Evolutionary conservation across 805 yeast species (phyloP).

Genomic region (Ogataea salicorniae): DNA sequence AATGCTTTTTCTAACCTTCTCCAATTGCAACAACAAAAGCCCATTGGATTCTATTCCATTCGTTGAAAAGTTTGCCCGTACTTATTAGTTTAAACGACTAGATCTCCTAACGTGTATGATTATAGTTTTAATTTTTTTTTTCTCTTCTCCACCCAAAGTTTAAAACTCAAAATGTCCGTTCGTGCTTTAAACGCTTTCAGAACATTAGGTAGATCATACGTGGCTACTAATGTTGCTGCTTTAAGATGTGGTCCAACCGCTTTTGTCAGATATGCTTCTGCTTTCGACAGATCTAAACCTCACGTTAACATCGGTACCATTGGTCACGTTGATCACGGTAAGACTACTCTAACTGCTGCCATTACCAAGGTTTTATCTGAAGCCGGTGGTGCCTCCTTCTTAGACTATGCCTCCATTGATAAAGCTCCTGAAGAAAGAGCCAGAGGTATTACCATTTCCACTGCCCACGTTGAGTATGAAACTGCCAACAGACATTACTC

Average conservation of each 20-base stretch:
- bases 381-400: conserved; percentile 87
- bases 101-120: too few relatives aligned
- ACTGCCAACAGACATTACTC: conserved; percentile 94
- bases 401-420: conserved; percentile 91
- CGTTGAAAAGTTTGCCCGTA: neutral
- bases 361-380: conserved; percentile 90
- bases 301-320: conserved; percentile 97
- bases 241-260: conserved; percentile 17
- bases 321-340: conserved; percentile 99
- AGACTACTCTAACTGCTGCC: conserved; percentile 97
- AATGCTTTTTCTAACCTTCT: too few relatives aligned
- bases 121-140: too few relatives aligned
- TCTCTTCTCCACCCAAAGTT: neutral
- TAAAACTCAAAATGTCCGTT: conserved; percentile 23
- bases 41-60: too few relatives aligned
- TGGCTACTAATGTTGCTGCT: conserved; percentile 7
- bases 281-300: conserved; percentile 93
- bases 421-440: conserved; percentile 99
- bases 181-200: conserved; percentile 28
- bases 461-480: conserved; percentile 97
- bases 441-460: conserved; percentile 97
- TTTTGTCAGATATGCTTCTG: conserved; percentile 46
- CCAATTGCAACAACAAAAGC: too few relatives aligned
- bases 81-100: neutral
- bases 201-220: conserved; percentile 24